These are phyloP conservation scores for Yamadazyma tumulicola DNA, from an alignment of 805 yeast genomes.

Conservation along the genomic window DNA sequence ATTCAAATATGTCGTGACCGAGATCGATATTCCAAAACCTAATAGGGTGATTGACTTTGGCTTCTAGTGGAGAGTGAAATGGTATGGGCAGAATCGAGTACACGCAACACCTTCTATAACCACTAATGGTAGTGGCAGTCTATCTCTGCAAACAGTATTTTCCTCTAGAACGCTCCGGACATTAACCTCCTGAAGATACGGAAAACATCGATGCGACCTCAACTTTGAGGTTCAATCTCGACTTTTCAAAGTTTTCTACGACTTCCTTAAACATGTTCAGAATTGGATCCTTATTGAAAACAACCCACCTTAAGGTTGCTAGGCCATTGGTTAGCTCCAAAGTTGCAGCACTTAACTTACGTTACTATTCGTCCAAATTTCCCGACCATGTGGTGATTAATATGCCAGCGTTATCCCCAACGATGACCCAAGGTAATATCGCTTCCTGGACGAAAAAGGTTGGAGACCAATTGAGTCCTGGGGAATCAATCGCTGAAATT, in stretches of 20 bases:
- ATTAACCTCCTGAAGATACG: conserved; percentile 12
- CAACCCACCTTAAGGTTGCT: not conserved
- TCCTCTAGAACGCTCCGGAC: conserved; percentile 5
- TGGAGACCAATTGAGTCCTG: conserved; percentile 86
- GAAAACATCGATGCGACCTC: conserved; percentile 18
- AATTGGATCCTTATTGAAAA: not conserved
- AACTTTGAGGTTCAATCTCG: no score
- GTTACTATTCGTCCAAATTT: conserved; percentile 48
- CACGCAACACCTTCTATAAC: no score
- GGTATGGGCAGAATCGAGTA: no score
- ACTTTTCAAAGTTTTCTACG: no score
- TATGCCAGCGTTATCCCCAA: conserved; percentile 99
- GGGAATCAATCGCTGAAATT: conserved; percentile 93
- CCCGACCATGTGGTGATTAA: conserved; percentile 85
- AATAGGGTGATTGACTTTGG: no score
- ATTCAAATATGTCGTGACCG: no score
- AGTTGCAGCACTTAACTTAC: not conserved
- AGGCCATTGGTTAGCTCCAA: not conserved
- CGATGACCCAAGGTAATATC: conserved; percentile 95
- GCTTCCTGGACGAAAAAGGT: conserved; percentile 86
- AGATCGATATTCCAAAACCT: no score
- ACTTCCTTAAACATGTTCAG: no score
- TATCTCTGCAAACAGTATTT: not conserved
- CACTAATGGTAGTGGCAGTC: no score
- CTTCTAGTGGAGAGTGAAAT: no score